Conservation (phyloP, 169 alveolate species). For the Fabrea salina region DNA sequence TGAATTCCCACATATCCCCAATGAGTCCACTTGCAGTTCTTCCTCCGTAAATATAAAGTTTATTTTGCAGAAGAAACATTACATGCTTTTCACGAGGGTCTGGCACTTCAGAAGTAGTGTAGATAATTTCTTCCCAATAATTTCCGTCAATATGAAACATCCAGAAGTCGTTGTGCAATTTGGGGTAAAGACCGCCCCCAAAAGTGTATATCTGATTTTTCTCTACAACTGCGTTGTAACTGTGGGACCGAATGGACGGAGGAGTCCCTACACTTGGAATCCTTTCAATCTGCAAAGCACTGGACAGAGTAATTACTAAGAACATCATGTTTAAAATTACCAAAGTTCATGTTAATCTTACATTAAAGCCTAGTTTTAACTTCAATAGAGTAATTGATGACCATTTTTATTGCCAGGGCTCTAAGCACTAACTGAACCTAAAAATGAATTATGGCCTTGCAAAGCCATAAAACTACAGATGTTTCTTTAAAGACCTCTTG, state of each 20-base stretch:
- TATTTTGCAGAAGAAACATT: background rate
- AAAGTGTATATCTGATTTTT: background rate
- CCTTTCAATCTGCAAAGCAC: background rate
- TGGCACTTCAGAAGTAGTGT: background rate
- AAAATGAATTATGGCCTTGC: too few relatives aligned
- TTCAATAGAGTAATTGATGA: too few relatives aligned
- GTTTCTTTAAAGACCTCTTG: too few relatives aligned
- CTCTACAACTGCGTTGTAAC: too few relatives aligned
- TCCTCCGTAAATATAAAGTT: background rate
- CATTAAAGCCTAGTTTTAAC: too few relatives aligned
- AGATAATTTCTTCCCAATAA: background rate
- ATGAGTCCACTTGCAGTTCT: background rate
- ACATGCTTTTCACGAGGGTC: background rate
- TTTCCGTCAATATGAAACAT: background rate
- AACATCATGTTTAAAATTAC: too few relatives aligned
- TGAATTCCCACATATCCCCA: conserved; percentile 1
- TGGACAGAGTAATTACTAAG: background rate
- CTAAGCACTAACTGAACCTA: too few relatives aligned
- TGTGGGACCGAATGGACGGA: too few relatives aligned
- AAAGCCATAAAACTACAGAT: too few relatives aligned
- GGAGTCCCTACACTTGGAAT: background rate
- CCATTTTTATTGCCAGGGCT: too few relatives aligned
- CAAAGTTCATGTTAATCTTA: too few relatives aligned
- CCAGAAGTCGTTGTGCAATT: background rate
- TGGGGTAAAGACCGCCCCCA: background rate